phyloP scores from a whole-genome alignment of 768 basidiomycete genomes.

The Boletus sp. region DNA sequence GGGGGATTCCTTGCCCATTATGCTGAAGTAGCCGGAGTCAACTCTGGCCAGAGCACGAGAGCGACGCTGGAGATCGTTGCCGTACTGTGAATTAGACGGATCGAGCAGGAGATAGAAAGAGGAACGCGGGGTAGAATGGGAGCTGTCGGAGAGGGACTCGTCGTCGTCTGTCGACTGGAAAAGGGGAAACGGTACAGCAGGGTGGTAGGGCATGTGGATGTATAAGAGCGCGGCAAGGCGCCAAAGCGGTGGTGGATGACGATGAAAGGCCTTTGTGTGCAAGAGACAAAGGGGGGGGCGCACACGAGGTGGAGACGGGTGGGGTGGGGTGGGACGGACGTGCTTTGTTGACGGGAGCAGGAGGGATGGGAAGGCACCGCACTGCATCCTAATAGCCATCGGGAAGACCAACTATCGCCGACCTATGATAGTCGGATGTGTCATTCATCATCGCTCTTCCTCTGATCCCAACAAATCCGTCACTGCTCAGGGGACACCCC shows the following conservation, averaged over 20 bases:
- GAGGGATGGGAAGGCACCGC: constrained; percentile 6
- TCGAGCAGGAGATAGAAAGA: constrained; percentile 15
- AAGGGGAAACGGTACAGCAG: constrained; percentile 13
- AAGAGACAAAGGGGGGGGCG: constrained; percentile 20
- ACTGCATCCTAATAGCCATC: constrained; percentile 19
- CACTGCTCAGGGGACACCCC: neutral
- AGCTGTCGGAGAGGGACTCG: constrained; percentile 6
- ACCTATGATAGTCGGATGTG: neutral
- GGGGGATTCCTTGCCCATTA: constrained; percentile 23
- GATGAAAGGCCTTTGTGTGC: constrained; percentile 26
- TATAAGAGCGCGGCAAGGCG: constrained; percentile 14
- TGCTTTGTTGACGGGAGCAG: constrained; percentile 7
- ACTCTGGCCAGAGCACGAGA: constrained; percentile 21
- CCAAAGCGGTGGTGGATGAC: constrained; percentile 24
- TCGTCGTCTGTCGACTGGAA: constrained; percentile 12
- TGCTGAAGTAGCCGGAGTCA: constrained; percentile 31
- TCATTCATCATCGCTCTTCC: constrained; percentile 6
- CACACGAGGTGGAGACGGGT: neutral
- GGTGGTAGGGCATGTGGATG: constrained; percentile 16
- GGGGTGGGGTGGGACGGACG: neutral
- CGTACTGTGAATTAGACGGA: neutral
- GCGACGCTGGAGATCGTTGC: constrained; percentile 10
- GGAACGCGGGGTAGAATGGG: constrained; percentile 18
- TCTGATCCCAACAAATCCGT: constrained; percentile 11
- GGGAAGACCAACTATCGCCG: constrained; percentile 10